These are phyloP conservation scores for Backusella australiensis DNA, from an alignment of 192 early-diverging fungal genomes.

Conservation along the genomic window DNA sequence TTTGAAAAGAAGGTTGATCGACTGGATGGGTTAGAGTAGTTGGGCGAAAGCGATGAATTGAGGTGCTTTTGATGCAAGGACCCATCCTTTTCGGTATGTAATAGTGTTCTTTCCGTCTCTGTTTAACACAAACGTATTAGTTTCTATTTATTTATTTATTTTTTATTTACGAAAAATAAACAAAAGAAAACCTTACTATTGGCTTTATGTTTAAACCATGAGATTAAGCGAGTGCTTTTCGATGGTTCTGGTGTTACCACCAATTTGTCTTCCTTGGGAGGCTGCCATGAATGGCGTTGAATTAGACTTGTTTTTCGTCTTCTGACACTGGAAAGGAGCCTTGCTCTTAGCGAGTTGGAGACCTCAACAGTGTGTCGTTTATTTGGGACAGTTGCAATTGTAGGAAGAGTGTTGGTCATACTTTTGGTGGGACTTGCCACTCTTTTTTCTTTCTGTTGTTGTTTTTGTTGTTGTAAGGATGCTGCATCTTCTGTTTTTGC, in stretches of 20 bases:
- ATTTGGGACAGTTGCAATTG: neutral
- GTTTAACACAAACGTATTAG: neutral
- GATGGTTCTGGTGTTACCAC: neutral
- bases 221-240: conserved; percentile 1
- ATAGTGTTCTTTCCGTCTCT: conserved; percentile 6
- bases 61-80: neutral
- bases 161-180: neutral
- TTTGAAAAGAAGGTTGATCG: conserved; percentile 1
- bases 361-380: neutral
- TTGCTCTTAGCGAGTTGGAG: neutral
- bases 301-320: neutral
- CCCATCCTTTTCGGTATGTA: neutral
- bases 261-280: neutral
- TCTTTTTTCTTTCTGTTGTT: neutral
- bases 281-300: neutral
- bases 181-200: neutral
- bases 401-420: neutral
- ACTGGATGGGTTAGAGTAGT: neutral
- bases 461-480: neutral
- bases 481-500: neutral
- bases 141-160: neutral
- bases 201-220: neutral
- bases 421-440: neutral
- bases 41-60: neutral
- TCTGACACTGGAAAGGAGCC: neutral